Conservation (phyloP, 1,284 basidiomycete genomes). For the Neonothopanus nambi region DNA sequence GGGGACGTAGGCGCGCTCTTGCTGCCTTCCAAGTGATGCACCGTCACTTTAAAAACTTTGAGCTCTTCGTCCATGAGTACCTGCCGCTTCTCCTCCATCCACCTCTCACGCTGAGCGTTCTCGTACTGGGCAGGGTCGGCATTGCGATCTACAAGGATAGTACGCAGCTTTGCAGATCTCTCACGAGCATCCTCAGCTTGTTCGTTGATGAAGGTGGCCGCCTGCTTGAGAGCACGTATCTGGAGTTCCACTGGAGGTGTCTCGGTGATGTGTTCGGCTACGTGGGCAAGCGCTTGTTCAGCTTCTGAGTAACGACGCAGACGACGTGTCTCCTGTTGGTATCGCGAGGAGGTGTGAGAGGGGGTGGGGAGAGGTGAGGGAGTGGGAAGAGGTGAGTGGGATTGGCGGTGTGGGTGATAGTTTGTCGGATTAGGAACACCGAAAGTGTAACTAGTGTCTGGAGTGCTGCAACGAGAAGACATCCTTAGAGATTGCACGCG, state of each 20-base stretch:
- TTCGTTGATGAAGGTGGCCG: constrained; percentile 39
- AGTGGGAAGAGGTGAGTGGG: no score
- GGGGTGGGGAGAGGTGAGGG: no score
- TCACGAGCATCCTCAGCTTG: constrained; percentile 48
- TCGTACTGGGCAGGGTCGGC: constrained; percentile 35
- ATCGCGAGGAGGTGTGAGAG: no score
- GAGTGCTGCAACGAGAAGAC: not conserved
- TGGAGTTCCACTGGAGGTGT: constrained; percentile 39
- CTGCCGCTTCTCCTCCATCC: constrained; percentile 50
- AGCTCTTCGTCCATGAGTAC: constrained; percentile 36
- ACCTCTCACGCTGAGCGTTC: constrained; percentile 44
- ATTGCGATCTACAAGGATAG: constrained; percentile 36
- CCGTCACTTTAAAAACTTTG: constrained; percentile 11
- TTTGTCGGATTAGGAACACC: constrained; percentile 5
- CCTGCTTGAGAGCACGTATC: constrained; percentile 44
- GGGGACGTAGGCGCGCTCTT: no score
- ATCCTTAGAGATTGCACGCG: not conserved
- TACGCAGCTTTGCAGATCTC: constrained; percentile 40
- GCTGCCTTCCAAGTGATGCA: no score
- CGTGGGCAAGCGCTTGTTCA: constrained; percentile 27
- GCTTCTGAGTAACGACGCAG: constrained; percentile 29
- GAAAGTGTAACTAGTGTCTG: constrained; percentile 5
- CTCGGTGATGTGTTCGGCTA: constrained; percentile 26
- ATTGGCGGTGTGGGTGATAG: not conserved
- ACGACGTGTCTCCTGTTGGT: constrained; percentile 12